Evolutionary conservation across 73 alveolate genomes (phyloP), one percentile per base, ranked within the genome.

Genomic region (Uronychia setigera): DNA sequence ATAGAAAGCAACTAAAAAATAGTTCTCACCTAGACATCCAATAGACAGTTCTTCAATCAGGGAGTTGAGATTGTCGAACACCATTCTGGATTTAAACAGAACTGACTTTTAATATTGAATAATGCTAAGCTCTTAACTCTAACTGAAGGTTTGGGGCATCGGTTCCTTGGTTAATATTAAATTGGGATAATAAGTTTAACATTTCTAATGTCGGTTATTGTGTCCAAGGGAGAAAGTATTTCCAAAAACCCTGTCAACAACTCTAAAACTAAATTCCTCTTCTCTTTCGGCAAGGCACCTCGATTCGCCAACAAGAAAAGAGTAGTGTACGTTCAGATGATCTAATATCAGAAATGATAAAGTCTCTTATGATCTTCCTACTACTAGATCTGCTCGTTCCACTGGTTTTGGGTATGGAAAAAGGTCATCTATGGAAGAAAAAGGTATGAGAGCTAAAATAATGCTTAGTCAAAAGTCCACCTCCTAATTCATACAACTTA

Each of bases 401-500:
- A 78, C 84, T 1, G 32, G 57, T 27, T 78, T 78, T 78, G 84
- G 84, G 13, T 78, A 78, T 33, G 84, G 84, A 9, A 78, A 25
- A 25, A 13, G 93, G 28, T 57, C 29, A 28, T 46, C n/a, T 30
- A 33, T 80, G 9, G 84, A 27, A 13, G 29, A 14, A 13, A 33
- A 58, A 34, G 5, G 32, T 32, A 34, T 14, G 14, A 31, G 33
- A 13, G 57, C 27, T 14, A 31, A 76, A 28, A 19, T 5, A 1
- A 29, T 14, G 14, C 80, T 35, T 46, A 81, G 88, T 30, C 75
- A 78, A 76, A 11, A 81, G 88, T 60, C 84, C 84, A 13, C 77
- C 84, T 78, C 84, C 84, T 32, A 32, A 29, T 31, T 78, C 84
- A 25, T 78, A 78, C 33, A 78, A 31, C 33, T 27, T 26, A 11